Conservation (phyloP, 805 yeast genomes). For the Cyberlindnera americana region DNA sequence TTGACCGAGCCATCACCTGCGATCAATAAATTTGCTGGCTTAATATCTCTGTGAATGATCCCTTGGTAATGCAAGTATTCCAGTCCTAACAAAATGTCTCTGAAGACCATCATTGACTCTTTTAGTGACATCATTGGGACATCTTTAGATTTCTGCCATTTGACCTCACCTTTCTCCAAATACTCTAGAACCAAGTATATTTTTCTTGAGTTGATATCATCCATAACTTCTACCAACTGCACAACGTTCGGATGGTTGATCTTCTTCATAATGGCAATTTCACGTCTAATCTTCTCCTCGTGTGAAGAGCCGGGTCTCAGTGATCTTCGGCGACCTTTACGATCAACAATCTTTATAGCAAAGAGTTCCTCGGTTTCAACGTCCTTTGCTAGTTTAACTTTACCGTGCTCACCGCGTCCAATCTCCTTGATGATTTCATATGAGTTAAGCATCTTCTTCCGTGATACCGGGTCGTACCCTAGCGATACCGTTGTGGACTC, state of each 20-base stretch:
- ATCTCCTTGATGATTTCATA: conserved; percentile 85
- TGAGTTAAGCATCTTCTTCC: conserved; percentile 78
- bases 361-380: conserved; percentile 58
- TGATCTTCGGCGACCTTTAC: conserved; percentile 47
- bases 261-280: conserved; percentile 90
- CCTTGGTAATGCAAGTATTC: conserved; percentile 91
- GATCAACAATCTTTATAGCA: conserved; percentile 91
- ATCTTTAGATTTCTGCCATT: conserved; percentile 61
- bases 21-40: conserved; percentile 86
- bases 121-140: conserved; percentile 67
- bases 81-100: conserved; percentile 83
- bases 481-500: conserved; percentile 78
- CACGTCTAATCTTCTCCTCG: conserved; percentile 76
- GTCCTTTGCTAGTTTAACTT: conserved; percentile 87
- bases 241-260: conserved; percentile 94
- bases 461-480: conserved; percentile 85
- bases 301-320: conserved; percentile 43
- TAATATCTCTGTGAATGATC: conserved; percentile 90
- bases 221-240: conserved; percentile 77
- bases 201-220: conserved; percentile 78
- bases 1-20: conserved; percentile 71
- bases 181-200: conserved; percentile 89
- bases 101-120: conserved; percentile 65
- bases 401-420: conserved; percentile 98
- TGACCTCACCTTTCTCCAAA: conserved; percentile 84